phyloP scores from a whole-genome alignment of 2,329 filamentous ascomycete species.

The Paracorniculantispora psalliotae region DNA sequence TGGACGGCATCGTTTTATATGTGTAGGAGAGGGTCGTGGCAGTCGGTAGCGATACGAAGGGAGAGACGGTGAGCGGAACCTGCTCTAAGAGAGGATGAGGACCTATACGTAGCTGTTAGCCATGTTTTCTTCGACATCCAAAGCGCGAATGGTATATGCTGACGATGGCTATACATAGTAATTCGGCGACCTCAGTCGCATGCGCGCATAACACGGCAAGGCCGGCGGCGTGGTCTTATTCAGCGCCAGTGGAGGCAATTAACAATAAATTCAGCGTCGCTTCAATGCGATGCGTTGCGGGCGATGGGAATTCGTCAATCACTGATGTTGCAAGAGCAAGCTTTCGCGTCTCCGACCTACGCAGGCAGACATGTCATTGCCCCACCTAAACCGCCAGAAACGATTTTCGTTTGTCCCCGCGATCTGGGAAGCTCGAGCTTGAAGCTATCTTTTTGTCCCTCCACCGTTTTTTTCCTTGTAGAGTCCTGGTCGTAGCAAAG shows the following conservation, averaged over 20 bases:
- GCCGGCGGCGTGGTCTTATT: no score
- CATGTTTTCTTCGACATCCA: not conserved
- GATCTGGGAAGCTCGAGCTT: not conserved
- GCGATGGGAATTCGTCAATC: not conserved
- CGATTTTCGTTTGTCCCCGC: not conserved
- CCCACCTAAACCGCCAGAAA: not conserved
- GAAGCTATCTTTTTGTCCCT: constrained; percentile 15
- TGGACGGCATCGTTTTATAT: constrained; percentile 84
- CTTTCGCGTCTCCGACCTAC: not conserved
- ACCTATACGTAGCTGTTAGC: constrained; percentile 31
- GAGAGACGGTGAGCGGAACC: constrained; percentile 87
- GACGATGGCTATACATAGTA: constrained; percentile 33
- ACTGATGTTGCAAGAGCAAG: not conserved
- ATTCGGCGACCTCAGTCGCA: not conserved
- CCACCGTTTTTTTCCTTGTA: not conserved
- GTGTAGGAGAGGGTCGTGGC: constrained; percentile 92
- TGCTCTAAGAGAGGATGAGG: constrained; percentile 87
- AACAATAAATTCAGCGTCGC: not conserved
- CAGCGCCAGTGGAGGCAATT: no score
- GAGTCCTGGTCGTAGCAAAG: not conserved
- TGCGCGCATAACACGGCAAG: not conserved
- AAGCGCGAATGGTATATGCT: constrained; percentile 10
- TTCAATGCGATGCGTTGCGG: not conserved
- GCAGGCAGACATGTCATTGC: constrained; percentile 9
- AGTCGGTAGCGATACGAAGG: constrained; percentile 85